These are phyloP conservation scores for Chaetomium olivaceum DNA, from an alignment of 2,329 filamentous ascomycete genomes.

Conservation along the genomic window DNA sequence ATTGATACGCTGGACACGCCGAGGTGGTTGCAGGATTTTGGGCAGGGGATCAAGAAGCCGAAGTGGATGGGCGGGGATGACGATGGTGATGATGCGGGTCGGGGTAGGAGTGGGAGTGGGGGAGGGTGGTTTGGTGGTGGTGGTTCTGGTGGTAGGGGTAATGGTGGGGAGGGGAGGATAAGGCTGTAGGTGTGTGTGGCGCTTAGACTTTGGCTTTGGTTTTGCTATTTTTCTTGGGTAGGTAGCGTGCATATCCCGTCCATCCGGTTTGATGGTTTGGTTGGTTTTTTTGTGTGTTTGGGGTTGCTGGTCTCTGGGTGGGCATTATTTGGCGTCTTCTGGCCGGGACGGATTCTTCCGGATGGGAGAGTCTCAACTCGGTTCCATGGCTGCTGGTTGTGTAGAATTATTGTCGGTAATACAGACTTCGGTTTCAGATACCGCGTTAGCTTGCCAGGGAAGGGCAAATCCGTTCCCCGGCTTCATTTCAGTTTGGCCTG, in stretches of 20 bases:
- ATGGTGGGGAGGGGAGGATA: constrained; percentile 37
- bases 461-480: neutral
- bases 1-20: constrained; percentile 81
- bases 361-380: neutral
- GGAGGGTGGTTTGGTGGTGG: constrained; percentile 54
- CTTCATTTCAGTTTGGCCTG: neutral
- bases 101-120: constrained; percentile 48
- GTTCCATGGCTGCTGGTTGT: neutral
- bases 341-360: neutral
- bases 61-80: constrained; percentile 75
- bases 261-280: constrained; percentile 2
- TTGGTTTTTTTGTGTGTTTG: constrained; percentile 1
- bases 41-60: constrained; percentile 70
- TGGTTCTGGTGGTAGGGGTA: constrained; percentile 40
- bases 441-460: neutral
- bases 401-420: neutral
- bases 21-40: constrained; percentile 75
- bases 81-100: constrained; percentile 37
- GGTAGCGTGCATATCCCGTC: constrained; percentile 3
- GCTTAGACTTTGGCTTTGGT: too few species aligned
- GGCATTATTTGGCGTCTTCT: constrained; percentile 16
- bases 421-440: neutral
- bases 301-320: neutral
- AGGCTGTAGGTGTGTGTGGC: constrained; percentile 30
- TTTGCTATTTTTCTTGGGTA: neutral